Evolutionary conservation across 2,329 filamentous ascomycete species (phyloP).

Genomic region (Verticillium nonalfalfae): DNA sequence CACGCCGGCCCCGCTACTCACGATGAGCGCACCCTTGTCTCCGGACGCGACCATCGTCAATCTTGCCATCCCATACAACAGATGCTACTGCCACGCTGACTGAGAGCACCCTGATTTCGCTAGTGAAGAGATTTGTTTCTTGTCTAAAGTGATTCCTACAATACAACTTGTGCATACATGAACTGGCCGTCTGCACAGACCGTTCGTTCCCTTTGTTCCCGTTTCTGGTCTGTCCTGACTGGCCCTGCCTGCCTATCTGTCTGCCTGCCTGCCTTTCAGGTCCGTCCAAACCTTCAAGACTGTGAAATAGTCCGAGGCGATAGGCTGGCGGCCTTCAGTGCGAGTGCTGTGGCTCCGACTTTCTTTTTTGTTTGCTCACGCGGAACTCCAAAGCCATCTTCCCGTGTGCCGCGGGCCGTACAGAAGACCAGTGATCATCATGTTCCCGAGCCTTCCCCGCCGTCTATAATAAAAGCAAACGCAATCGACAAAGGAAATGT

Average conservation of each 20-base stretch:
- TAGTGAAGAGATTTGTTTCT: neutral
- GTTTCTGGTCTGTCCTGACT: neutral
- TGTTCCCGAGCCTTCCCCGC: neutral
- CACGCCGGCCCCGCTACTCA: neutral
- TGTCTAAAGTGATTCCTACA: neutral
- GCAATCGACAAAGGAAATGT: constrained; percentile 1
- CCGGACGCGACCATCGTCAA: neutral
- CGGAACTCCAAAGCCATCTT: constrained; percentile 1
- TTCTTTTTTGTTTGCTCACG: neutral
- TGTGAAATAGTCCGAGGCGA: neutral
- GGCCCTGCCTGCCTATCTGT: neutral
- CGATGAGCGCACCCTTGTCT: neutral
- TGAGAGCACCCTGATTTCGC: no score
- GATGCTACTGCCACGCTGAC: no score
- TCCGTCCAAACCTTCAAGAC: neutral
- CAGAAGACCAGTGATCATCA: constrained; percentile 4
- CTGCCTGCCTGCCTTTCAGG: no score
- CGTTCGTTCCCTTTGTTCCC: neutral
- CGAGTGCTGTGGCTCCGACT: neutral
- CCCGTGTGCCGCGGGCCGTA: constrained; percentile 1
- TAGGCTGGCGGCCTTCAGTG: neutral
- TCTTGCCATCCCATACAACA: no score
- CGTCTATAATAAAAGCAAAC: constrained; percentile 2
- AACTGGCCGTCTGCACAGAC: neutral
- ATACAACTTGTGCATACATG: neutral